Evolutionary conservation across 495 filamentous ascomycete species (phyloP), one percentile per base, ranked within the genome.

Genomic region (Xylaria telfairii): DNA sequence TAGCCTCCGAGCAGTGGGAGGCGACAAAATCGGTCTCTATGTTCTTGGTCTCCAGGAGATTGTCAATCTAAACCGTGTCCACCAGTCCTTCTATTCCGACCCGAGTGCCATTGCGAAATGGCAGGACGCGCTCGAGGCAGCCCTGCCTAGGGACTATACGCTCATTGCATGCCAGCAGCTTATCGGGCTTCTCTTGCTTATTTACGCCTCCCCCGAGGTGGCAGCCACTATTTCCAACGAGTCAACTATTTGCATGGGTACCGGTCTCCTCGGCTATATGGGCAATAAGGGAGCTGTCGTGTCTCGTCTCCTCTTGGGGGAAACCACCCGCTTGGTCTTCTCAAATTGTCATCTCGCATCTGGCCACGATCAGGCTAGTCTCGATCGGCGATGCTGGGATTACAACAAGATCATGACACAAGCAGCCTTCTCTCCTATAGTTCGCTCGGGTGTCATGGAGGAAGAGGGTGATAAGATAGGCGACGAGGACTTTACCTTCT

Each of bases 281-380:
- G 96, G 96, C 6, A 99, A 99, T 76, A 99, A 99, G 80, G 96
- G 96, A 1, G 95, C 91, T 17, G 91, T 95, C 9, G 88, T 89
- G 13, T 91, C 92, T 47, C 89, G 96, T 46, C 81, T 99, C 26
- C 81, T 98, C 0, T 82, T 99, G 19, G 96, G 96, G 4, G 95
- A 98, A 73, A 94, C 94, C 0, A 97, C 97, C 1, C 87, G 92
- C 39, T 77, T 98, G 19, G 89, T 95, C 30, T 96, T 99, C 74
- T 85, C 98, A 56, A 97, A 98, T 79, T 93, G 86, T 65, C 96
- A 99, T 80, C 84, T 99, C 15, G 91, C 93, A 39, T 94, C 95
- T 19, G 95, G 97, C 6, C 87, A 88, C 0, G 95, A 96, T 75
- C 91, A 90, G 66, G 83, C 85, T 4, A 89, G 90, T 64, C 75